Percentiles rank a stretch among this genome's conserved stretches.
These are phyloP conservation scores for Rhizopogon vinicolor DNA, from an alignment of 768 basidiomycete genomes.

Conservation along the genomic window DNA sequence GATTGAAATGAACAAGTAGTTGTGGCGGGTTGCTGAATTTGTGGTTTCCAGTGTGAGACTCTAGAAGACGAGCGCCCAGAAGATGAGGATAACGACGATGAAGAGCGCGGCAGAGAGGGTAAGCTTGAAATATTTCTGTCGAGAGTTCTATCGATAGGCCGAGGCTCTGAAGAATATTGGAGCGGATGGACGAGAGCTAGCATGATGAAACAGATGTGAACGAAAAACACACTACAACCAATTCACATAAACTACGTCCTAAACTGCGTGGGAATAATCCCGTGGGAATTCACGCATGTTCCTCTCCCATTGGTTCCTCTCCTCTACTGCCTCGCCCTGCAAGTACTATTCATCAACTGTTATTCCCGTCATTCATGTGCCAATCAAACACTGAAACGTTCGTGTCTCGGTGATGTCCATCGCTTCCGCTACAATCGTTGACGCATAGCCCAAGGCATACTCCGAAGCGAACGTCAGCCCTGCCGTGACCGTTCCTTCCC, in stretches of 20 bases:
- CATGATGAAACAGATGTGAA: conserved; percentile 28
- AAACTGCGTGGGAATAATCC: neutral
- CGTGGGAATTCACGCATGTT: neutral
- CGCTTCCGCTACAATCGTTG: too few relatives aligned
- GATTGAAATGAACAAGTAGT: conserved; percentile 23
- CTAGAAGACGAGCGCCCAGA: conserved; percentile 12
- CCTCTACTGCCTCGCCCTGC: too few relatives aligned
- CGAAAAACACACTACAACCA: conserved; percentile 6
- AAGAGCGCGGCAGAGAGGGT: conserved; percentile 4
- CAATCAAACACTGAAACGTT: too few relatives aligned
- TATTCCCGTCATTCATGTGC: too few relatives aligned
- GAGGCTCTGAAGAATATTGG: conserved; percentile 24
- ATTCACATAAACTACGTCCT: conserved; percentile 7
- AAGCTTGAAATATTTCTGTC: conserved; percentile 23
- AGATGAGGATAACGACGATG: conserved; percentile 18
- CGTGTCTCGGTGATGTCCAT: too few relatives aligned
- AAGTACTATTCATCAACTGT: too few relatives aligned
- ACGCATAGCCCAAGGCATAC: too few relatives aligned
- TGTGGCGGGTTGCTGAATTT: conserved; percentile 19
- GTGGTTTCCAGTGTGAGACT: conserved; percentile 23
- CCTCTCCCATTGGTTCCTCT: too few relatives aligned
- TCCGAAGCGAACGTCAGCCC: too few relatives aligned
- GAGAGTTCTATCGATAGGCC: conserved; percentile 12
- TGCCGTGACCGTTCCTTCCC: too few relatives aligned
- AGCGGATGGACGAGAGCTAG: conserved; percentile 47